Evolutionary conservation across 352 stramenopile genomes (phyloP).

Genomic region (Phytophthora pini): DNA sequence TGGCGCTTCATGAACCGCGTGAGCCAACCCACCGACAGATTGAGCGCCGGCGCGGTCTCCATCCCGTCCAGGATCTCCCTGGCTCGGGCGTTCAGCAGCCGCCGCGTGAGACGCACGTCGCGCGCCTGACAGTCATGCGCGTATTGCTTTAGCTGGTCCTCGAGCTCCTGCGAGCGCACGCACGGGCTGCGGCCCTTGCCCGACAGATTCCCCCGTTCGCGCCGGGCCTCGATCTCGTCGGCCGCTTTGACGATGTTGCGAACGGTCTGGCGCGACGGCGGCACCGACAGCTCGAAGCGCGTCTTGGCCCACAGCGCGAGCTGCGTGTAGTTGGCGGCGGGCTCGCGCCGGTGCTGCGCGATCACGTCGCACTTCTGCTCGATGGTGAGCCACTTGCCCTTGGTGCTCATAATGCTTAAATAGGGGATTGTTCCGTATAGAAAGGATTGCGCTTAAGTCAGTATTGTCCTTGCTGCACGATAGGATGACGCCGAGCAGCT

Average conservation of each 20-base stretch:
- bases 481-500: conserved; percentile 1
- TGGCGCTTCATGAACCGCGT: conserved; percentile 36
- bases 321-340: conserved; percentile 21
- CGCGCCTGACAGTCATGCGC: conserved; percentile 5
- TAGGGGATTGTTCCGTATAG: conserved; percentile 21
- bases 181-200: conserved; percentile 17
- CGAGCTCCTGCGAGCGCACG: conserved; percentile 28
- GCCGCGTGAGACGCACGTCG: conserved; percentile 16
- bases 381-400: conserved; percentile 35
- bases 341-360: conserved; percentile 25
- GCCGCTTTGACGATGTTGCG: conserved; percentile 26
- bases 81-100: conserved; percentile 15
- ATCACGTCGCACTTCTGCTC: conserved; percentile 38
- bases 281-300: conserved; percentile 23
- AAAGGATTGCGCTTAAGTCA: neutral
- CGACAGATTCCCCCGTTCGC: conserved; percentile 2
- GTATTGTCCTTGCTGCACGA: neutral
- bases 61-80: conserved; percentile 27
- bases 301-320: conserved; percentile 30
- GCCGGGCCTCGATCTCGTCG: conserved; percentile 27
- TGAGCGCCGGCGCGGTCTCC: conserved; percentile 16
- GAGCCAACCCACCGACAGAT: conserved; percentile 34
- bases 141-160: conserved; percentile 21
- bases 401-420: conserved; percentile 28
- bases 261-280: conserved; percentile 24